Percentiles rank a stretch among this genome's conserved stretches.
Conservation (phyloP, 169 alveolate genomes). For the Eimeria maxima region DNA sequence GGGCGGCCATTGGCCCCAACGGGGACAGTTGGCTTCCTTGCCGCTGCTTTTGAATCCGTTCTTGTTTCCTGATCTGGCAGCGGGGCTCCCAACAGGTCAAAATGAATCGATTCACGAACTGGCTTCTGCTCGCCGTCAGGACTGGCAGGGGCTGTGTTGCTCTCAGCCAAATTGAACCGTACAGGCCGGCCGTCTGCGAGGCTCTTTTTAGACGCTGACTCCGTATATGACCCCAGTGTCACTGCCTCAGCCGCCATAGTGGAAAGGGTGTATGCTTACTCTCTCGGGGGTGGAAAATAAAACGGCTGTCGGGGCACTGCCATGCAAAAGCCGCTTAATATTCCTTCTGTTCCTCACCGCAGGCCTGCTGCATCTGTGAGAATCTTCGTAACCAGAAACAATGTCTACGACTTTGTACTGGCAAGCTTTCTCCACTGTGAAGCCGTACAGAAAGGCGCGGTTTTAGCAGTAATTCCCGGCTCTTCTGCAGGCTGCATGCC, state of each 20-base stretch:
- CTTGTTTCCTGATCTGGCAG: not conserved
- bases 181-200: slow-evolving; percentile 52
- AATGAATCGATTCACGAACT: not conserved
- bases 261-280: not conserved
- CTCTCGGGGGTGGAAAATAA: not conserved
- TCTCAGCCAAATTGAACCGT: slow-evolving; percentile 20
- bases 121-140: not conserved
- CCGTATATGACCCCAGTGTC: slow-evolving; percentile 4
- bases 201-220: slow-evolving; percentile 9
- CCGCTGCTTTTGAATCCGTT: not conserved
- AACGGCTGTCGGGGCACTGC: not conserved
- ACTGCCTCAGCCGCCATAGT: slow-evolving; percentile 66
- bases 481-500: not conserved
- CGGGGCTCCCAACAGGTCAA: not conserved
- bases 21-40: slow-evolving; percentile 26
- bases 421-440: not conserved
- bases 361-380: not conserved
- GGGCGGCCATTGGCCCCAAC: slow-evolving; percentile 62
- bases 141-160: not conserved
- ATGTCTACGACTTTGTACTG: not conserved
- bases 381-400: not conserved
- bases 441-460: not conserved
- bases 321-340: not conserved
- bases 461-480: not conserved
- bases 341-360: not conserved